Evolutionary conservation across 2,329 filamentous ascomycete genomes (phyloP).

Genomic region (Xylariales sp.): DNA sequence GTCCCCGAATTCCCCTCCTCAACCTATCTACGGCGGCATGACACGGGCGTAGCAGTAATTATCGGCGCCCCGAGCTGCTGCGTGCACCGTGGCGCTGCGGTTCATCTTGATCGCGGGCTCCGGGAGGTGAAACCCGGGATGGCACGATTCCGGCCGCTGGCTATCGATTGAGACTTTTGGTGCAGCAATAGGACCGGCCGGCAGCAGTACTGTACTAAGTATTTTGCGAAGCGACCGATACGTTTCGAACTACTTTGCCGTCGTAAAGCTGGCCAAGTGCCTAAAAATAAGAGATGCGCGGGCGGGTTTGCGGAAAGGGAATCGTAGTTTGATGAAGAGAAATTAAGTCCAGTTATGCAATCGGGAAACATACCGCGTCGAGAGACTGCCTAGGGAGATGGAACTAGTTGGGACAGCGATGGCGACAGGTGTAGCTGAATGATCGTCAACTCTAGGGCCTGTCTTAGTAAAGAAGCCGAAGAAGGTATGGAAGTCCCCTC

Average conservation of each 20-base stretch:
- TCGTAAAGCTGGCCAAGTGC: neutral
- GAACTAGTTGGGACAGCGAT: slow-evolving; percentile 18
- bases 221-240: neutral
- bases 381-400: slow-evolving; percentile 14
- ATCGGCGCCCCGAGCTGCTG: slow-evolving; percentile 20
- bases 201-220: neutral
- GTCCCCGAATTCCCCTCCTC: slow-evolving; percentile 23
- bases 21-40: slow-evolving; percentile 23
- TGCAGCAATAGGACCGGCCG: neutral
- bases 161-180: neutral
- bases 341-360: slow-evolving; percentile 11
- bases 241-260: neutral
- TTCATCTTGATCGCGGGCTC: slow-evolving; percentile 12
- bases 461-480: slow-evolving; percentile 34
- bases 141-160: slow-evolving; percentile 4
- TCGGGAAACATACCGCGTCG: slow-evolving; percentile 15
- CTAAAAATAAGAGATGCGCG: slow-evolving; percentile 26
- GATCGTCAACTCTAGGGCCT: slow-evolving; percentile 30
- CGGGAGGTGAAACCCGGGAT: slow-evolving; percentile 7
- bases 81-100: slow-evolving; percentile 25
- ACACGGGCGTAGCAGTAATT: slow-evolving; percentile 11
- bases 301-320: slow-evolving; percentile 2
- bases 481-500: slow-evolving; percentile 9
- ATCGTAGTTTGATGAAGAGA: slow-evolving; percentile 16
- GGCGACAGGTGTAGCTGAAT: slow-evolving; percentile 21